phyloP scores from a whole-genome alignment of 2,329 filamentous ascomycete species.

The Nectriaceae sp. region DNA sequence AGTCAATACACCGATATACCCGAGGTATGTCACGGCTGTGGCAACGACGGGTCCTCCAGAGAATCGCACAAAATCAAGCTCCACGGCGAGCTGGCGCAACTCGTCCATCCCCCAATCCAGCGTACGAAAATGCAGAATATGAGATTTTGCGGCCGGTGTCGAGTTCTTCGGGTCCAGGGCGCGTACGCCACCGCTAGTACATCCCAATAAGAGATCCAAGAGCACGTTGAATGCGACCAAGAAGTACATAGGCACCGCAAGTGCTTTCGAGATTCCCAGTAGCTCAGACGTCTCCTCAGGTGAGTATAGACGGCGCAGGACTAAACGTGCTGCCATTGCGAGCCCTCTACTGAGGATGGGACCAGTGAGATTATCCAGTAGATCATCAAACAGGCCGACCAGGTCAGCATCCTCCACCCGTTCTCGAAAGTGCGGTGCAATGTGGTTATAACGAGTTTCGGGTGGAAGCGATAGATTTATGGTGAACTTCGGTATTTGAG shows the following conservation, averaged over 20 bases:
- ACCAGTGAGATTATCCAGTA: conserved; percentile 37
- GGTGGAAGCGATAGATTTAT: conserved; percentile 31
- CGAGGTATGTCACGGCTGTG: conserved; percentile 48
- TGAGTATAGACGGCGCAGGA: conserved; percentile 52
- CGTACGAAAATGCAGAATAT: conserved; percentile 56
- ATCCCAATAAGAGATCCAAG: conserved; percentile 65
- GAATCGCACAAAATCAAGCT: conserved; percentile 49
- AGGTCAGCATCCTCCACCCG: conserved; percentile 33
- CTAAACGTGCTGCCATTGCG: conserved; percentile 41
- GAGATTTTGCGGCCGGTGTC: conserved; percentile 16
- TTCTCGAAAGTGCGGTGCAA: conserved; percentile 22
- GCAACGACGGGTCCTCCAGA: conserved; percentile 40
- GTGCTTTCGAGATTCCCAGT: conserved; percentile 53
- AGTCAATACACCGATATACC: conserved; percentile 51
- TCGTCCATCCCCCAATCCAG: conserved; percentile 57
- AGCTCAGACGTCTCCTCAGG: conserved; percentile 63
- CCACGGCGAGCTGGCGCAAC: conserved; percentile 50
- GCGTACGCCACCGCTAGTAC: conserved; percentile 52
- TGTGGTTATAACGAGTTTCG: conserved; percentile 27
- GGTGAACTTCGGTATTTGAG: conserved; percentile 25
- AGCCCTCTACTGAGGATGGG: conserved; percentile 27
- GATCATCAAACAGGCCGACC: conserved; percentile 50
- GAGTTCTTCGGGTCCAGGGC: conserved; percentile 8
- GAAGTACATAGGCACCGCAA: conserved; percentile 57
- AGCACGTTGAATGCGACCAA: conserved; percentile 64